Evolutionary conservation across 2,329 filamentous ascomycete genomes (phyloP).

Genomic region (Dactylellina leptospora): DNA sequence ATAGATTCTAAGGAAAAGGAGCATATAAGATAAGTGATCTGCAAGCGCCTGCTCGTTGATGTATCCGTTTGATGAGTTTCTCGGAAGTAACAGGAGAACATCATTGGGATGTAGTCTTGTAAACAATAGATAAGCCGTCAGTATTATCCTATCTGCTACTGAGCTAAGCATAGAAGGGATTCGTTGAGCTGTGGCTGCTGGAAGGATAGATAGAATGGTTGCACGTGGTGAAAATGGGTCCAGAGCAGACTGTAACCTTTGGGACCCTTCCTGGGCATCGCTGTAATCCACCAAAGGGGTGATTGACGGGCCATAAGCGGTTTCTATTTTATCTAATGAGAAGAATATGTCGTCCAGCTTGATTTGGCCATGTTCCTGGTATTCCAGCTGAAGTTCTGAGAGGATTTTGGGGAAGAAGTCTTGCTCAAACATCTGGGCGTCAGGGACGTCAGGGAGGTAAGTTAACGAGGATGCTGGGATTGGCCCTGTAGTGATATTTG

Average conservation of each 20-base stretch:
- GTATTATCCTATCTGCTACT: constrained; percentile 20
- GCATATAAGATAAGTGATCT: constrained; percentile 55
- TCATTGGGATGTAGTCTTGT: constrained; percentile 51
- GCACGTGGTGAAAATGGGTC: not conserved
- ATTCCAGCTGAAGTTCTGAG: constrained; percentile 17
- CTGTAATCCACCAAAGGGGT: constrained; percentile 22
- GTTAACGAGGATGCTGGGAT: not conserved
- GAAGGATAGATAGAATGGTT: constrained; percentile 12
- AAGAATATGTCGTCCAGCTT: constrained; percentile 37
- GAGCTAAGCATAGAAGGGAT: not conserved
- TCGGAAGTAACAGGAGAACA: constrained; percentile 33
- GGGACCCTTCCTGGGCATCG: constrained; percentile 20
- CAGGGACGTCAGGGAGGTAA: not conserved
- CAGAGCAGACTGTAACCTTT: constrained; percentile 14
- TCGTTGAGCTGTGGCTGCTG: constrained; percentile 6
- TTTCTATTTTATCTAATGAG: constrained; percentile 5
- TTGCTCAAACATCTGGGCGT: constrained; percentile 16
- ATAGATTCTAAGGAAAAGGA: constrained; percentile 52
- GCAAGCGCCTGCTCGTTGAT: constrained; percentile 33
- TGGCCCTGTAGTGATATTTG: not conserved
- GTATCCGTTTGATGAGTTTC: constrained; percentile 21
- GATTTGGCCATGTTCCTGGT: not conserved
- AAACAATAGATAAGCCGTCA: constrained; percentile 55
- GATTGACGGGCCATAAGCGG: not conserved
- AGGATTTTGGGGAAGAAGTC: constrained; percentile 11